Percentiles rank a stretch among this genome's conserved stretches.
Evolutionary conservation across 2,329 filamentous ascomycete genomes (phyloP).

Genomic region (Thelonectria discophora): DNA sequence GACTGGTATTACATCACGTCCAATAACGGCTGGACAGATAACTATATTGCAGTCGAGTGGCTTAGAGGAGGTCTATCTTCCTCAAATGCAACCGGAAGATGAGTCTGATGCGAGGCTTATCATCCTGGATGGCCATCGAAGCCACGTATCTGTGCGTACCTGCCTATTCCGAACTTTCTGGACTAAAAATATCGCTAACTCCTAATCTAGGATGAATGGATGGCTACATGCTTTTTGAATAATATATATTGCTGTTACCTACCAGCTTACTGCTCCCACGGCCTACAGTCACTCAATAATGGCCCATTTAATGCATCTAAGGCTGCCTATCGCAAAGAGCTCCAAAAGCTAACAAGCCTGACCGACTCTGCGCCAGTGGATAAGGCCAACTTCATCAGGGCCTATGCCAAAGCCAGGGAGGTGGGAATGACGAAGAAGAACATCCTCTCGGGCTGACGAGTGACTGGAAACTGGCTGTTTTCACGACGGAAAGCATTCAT

Average conservation of each 20-base stretch:
- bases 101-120: neutral
- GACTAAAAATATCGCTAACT: no score
- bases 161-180: no score
- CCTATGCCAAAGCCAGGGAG: no score
- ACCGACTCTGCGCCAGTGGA: neutral
- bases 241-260: slow-evolving; percentile 1
- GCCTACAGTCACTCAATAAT: neutral
- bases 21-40: neutral
- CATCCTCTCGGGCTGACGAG: no score
- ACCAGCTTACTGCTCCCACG: neutral
- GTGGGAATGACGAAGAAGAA: no score
- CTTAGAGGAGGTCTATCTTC: neutral
- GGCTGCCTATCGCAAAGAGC: neutral
- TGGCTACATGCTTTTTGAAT: no score
- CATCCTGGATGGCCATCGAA: neutral
- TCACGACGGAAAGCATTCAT: neutral
- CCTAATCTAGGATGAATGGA: no score
- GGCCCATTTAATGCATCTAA: neutral
- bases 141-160: no score
- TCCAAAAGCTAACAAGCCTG: neutral
- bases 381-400: neutral
- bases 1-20: neutral
- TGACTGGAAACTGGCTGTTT: no score
- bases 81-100: neutral
- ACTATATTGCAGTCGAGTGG: slow-evolving; percentile 2